Conservation (phyloP, 495 filamentous ascomycete genomes). For the Penicillium paradoxum region DNA sequence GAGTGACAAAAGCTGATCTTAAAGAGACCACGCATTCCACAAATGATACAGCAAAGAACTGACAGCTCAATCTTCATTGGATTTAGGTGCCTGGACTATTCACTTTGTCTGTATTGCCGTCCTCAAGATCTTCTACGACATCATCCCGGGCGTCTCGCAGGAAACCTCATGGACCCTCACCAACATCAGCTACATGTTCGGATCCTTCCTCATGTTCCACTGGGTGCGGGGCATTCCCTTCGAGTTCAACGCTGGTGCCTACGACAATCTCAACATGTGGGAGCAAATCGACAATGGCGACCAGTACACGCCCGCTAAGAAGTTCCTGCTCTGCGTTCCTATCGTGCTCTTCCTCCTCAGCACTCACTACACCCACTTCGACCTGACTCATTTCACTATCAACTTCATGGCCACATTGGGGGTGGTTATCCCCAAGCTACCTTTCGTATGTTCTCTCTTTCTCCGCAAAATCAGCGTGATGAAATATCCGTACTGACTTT, state of each 20-base stretch:
- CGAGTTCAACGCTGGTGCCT: constrained; percentile 98
- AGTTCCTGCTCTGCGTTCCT: constrained; percentile 91
- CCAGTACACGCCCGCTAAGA: constrained; percentile 97
- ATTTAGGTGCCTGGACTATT: constrained; percentile 89
- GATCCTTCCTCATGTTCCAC: constrained; percentile 99
- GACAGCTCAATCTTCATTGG: neutral
- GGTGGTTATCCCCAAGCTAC: constrained; percentile 93
- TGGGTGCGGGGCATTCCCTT: constrained; percentile 97
- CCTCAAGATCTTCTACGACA: constrained; percentile 94
- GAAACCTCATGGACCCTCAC: constrained; percentile 98
- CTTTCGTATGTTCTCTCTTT: constrained; percentile 62
- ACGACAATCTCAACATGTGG: constrained; percentile 99
- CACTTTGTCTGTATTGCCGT: constrained; percentile 84
- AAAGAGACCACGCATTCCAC: constrained; percentile 11
- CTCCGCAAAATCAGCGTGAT: neutral
- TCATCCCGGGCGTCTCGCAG: constrained; percentile 89
- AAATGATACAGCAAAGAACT: constrained; percentile 7
- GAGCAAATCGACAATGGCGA: constrained; percentile 99
- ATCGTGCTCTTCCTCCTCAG: constrained; percentile 91
- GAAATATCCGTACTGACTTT: constrained; percentile 18
- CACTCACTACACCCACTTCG: constrained; percentile 98
- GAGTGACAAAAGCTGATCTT: constrained; percentile 26
- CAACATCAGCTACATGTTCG: constrained; percentile 98
- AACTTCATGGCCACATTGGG: constrained; percentile 88
- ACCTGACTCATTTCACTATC: constrained; percentile 91